phyloP scores from a whole-genome alignment of 352 stramenopile species.

The Aphanomyces stellatus region DNA sequence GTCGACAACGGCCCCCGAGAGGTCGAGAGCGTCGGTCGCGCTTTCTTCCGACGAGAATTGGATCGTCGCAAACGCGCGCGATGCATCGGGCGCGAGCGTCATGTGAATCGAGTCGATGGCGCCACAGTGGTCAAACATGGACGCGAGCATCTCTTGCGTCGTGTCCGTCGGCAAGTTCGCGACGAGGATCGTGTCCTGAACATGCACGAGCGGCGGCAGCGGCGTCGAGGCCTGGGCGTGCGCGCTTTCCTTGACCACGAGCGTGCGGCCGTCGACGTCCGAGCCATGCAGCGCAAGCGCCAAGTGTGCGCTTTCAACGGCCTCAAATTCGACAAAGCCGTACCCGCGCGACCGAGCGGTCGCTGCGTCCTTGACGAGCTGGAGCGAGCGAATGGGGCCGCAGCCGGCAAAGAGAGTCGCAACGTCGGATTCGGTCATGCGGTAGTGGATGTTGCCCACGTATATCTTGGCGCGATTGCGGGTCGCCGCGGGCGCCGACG shows the following conservation, averaged over 20 bases:
- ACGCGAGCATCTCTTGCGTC: constrained; percentile 89
- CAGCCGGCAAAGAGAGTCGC: background rate
- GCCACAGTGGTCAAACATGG: constrained; percentile 93
- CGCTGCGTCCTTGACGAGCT: background rate
- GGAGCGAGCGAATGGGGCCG: background rate
- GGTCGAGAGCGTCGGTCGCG: background rate
- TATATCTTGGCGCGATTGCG: background rate
- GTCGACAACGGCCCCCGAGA: background rate
- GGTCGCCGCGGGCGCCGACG: background rate
- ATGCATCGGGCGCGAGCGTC: constrained; percentile 24
- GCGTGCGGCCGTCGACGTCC: background rate
- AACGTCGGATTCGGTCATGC: background rate
- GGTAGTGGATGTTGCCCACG: background rate
- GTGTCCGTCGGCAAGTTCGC: constrained; percentile 92
- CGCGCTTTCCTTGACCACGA: background rate
- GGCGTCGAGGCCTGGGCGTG: background rate
- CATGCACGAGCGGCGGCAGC: too few relatives aligned
- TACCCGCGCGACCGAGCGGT: background rate
- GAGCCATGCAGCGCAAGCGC: background rate
- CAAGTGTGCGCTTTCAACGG: background rate
- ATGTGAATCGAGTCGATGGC: constrained; percentile 94
- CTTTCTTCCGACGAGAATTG: background rate
- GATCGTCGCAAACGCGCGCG: background rate
- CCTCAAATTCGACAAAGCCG: constrained; percentile 15
- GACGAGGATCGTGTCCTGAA: constrained; percentile 90